A percentile compares a stretch with the other conserved stretches of the same genome.
These are phyloP conservation scores for Erysimum cheiranthoides DNA, from an alignment of 345 rosid genomes.

Conservation along the genomic window DNA sequence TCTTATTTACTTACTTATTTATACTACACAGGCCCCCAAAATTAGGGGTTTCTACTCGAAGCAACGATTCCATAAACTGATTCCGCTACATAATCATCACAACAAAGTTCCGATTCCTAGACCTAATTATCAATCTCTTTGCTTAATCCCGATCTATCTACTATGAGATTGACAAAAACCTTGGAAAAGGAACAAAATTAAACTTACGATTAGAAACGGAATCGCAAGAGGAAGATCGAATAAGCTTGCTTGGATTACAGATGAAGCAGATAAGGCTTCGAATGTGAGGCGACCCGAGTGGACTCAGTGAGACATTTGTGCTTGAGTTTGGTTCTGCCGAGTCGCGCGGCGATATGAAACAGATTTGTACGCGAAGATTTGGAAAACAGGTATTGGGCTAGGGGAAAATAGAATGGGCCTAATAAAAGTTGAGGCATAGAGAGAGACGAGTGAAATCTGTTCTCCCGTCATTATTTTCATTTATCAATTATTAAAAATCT, in stretches of 20 bases:
- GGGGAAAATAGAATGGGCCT: neutral
- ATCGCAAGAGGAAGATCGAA: conserved; percentile 3
- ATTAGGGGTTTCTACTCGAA: conserved; percentile 26
- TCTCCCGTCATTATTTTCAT: too few relatives aligned
- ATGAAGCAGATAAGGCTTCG: conserved; percentile 6
- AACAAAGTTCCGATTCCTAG: neutral
- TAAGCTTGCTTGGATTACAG: conserved; percentile 20
- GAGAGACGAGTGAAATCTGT: too few relatives aligned
- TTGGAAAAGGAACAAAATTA: neutral
- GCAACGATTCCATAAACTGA: conserved; percentile 15
- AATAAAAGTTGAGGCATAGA: too few relatives aligned
- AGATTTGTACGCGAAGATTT: neutral
- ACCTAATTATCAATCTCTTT: conserved; percentile 6
- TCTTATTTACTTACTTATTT: neutral
- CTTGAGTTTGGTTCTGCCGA: conserved; percentile 18
- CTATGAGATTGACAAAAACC: neutral
- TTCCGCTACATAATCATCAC: conserved; percentile 22
- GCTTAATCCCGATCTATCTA: conserved; percentile 1
- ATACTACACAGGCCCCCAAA: neutral
- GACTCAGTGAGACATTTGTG: conserved; percentile 26
- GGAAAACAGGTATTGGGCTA: neutral
- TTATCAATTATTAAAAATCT: too few relatives aligned
- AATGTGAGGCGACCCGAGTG: conserved; percentile 6
- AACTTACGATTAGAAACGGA: conserved; percentile 11
- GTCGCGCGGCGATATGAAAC: neutral